These are phyloP conservation scores for Mycena pura DNA, from an alignment of 768 basidiomycete species.

Conservation along the genomic window DNA sequence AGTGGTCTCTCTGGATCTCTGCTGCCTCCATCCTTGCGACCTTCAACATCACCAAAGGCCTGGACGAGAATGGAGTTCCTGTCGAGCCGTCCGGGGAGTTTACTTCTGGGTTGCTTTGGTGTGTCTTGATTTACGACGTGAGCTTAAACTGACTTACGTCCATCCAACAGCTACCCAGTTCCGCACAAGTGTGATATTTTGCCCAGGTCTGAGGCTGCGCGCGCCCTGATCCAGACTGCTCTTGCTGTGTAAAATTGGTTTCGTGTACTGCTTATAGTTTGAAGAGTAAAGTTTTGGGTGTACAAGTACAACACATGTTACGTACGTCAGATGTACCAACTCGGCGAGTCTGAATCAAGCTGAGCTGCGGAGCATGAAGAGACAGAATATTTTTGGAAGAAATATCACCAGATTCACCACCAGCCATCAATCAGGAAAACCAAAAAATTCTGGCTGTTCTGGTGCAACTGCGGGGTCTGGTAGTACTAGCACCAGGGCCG, in stretches of 20 bases:
- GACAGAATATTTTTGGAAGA: no score
- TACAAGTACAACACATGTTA: no score
- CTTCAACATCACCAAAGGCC: slow-evolving; percentile 31
- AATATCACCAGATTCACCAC: no score
- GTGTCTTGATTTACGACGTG: not conserved
- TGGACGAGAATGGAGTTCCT: slow-evolving; percentile 31
- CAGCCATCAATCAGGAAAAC: no score
- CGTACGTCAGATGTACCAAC: no score
- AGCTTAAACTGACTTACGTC: not conserved
- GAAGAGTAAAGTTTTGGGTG: no score
- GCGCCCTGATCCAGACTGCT: slow-evolving; percentile 2
- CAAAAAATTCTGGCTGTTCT: no score
- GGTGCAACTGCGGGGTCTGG: no score
- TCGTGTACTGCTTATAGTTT: no score
- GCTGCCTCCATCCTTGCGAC: slow-evolving; percentile 25
- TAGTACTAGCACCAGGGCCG: no score
- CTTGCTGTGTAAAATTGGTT: not conserved
- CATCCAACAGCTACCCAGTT: not conserved
- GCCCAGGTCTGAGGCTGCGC: slow-evolving; percentile 7
- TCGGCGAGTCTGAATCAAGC: no score
- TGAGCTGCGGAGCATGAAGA: no score
- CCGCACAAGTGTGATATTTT: slow-evolving; percentile 11
- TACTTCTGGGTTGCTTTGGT: slow-evolving; percentile 35
- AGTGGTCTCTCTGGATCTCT: slow-evolving; percentile 25
- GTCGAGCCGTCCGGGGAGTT: slow-evolving; percentile 32